These are phyloP conservation scores for Diatrype stigma DNA, from an alignment of 2,329 filamentous ascomycete species.

Conservation along the genomic window DNA sequence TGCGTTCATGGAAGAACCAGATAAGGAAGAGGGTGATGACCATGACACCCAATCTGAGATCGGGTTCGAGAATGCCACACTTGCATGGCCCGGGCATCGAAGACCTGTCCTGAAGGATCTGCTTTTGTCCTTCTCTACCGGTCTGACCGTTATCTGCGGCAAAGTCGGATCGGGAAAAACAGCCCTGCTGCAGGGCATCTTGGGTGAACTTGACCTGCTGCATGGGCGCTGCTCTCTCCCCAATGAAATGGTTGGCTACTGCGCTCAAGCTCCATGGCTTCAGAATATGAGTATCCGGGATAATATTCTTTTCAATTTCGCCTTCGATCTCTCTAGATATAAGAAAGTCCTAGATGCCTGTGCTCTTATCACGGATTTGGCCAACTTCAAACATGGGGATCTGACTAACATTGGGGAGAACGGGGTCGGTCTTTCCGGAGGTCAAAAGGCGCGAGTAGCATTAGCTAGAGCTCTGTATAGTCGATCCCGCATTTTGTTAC, in stretches of 20 bases:
- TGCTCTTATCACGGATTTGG: constrained; percentile 52
- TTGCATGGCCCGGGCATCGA: constrained; percentile 71
- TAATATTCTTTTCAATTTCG: constrained; percentile 60
- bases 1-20: constrained; percentile 79
- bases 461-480: constrained; percentile 61
- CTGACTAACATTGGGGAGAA: constrained; percentile 58
- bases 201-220: constrained; percentile 64
- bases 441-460: constrained; percentile 59
- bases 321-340: constrained; percentile 52
- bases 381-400: constrained; percentile 53
- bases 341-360: constrained; percentile 58
- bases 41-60: constrained; percentile 38
- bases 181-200: constrained; percentile 53
- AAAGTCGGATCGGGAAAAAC: constrained; percentile 60
- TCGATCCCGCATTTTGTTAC: constrained; percentile 49
- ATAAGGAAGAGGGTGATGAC: constrained; percentile 56
- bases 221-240: constrained; percentile 45
- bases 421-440: constrained; percentile 59
- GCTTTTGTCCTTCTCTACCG: constrained; percentile 41
- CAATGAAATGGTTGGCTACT: constrained; percentile 49
- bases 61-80: constrained; percentile 61
- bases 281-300: constrained; percentile 63
- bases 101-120: constrained; percentile 47
- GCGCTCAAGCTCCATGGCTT: constrained; percentile 60
- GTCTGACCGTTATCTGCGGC: constrained; percentile 54